These are phyloP conservation scores for Yamadazyma epiphylla DNA, from an alignment of 1,139 yeast species.

Conservation along the genomic window DNA sequence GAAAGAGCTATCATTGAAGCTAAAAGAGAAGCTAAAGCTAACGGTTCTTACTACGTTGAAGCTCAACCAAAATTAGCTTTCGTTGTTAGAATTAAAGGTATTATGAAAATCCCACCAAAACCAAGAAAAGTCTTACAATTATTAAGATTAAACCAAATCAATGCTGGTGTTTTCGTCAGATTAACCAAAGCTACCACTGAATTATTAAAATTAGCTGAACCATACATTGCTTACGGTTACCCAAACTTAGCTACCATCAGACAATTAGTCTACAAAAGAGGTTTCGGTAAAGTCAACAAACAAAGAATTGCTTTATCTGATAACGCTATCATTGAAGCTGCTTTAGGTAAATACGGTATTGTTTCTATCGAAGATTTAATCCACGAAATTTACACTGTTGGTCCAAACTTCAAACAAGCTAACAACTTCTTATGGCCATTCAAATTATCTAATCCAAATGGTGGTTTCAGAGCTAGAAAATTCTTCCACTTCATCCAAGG, in stretches of 20 bases:
- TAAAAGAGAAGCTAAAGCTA: slow-evolving; percentile 95
- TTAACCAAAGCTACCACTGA: slow-evolving; percentile 98
- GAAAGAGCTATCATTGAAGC: slow-evolving; percentile 91
- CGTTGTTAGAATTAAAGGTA: slow-evolving; percentile 99
- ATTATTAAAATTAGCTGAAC: slow-evolving; percentile 96
- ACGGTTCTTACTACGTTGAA: slow-evolving; percentile 94
- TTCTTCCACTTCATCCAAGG: slow-evolving; percentile 99
- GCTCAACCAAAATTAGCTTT: slow-evolving; percentile 96
- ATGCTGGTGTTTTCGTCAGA: slow-evolving; percentile 97
- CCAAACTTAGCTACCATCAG: slow-evolving; percentile 95
- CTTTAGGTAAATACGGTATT: slow-evolving; percentile 95
- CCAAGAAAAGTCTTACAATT: slow-evolving; percentile 99
- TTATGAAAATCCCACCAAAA: slow-evolving; percentile 98
- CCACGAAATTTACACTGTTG: slow-evolving; percentile 98
- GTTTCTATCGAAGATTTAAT: slow-evolving; percentile 94
- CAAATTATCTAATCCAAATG: slow-evolving; percentile 98
- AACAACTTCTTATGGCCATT: slow-evolving; percentile 99
- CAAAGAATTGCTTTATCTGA: slow-evolving; percentile 96
- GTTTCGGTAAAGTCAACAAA: slow-evolving; percentile 98
- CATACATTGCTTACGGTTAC: slow-evolving; percentile 99
- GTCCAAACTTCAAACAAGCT: slow-evolving; percentile 99
- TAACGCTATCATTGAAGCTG: slow-evolving; percentile 90
- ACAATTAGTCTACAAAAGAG: slow-evolving; percentile 98
- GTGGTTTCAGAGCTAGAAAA: slow-evolving; percentile 99
- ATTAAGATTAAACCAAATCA: slow-evolving; percentile 95